These are phyloP conservation scores for Lactarius hatsudake DNA, from an alignment of 768 basidiomycete species.

Conservation along the genomic window DNA sequence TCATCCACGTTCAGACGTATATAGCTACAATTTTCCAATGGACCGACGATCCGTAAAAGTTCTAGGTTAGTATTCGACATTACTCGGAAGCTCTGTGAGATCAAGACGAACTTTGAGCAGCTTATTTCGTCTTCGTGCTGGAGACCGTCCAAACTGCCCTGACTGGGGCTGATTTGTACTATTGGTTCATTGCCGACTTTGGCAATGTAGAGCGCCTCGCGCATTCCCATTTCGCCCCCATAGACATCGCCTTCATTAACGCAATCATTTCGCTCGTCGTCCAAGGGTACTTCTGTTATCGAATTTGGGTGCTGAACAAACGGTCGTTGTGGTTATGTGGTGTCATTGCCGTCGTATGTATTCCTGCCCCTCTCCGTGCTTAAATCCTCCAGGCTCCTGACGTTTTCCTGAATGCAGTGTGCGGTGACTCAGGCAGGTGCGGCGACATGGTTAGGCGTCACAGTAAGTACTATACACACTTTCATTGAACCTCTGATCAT, in stretches of 20 bases:
- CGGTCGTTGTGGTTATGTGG: not conserved
- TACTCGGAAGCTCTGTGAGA: not conserved
- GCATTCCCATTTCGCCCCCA: not conserved
- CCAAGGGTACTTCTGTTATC: not conserved
- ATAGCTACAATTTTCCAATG: not conserved
- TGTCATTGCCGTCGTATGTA: not conserved
- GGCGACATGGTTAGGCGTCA: not conserved
- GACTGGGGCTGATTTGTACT: not conserved
- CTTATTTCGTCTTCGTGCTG: not conserved
- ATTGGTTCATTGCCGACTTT: not conserved
- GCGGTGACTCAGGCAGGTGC: not conserved
- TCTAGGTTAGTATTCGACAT: not conserved
- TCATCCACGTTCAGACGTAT: not conserved
- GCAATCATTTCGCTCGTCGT: not conserved
- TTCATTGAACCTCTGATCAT: not conserved
- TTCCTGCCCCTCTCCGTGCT: not conserved
- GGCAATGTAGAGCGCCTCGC: not conserved
- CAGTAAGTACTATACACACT: not conserved
- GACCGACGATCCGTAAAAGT: not conserved
- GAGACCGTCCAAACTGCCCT: not conserved
- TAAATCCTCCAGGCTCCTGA: not conserved
- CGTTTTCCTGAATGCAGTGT: not conserved
- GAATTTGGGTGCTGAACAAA: not conserved
- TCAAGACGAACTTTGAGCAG: not conserved
- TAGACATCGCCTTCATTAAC: not conserved